Percentiles rank a stretch among this genome's conserved stretches.
phyloP scores from a whole-genome alignment of 106 monocot genomes.

The Dendrobium catenatum region DNA sequence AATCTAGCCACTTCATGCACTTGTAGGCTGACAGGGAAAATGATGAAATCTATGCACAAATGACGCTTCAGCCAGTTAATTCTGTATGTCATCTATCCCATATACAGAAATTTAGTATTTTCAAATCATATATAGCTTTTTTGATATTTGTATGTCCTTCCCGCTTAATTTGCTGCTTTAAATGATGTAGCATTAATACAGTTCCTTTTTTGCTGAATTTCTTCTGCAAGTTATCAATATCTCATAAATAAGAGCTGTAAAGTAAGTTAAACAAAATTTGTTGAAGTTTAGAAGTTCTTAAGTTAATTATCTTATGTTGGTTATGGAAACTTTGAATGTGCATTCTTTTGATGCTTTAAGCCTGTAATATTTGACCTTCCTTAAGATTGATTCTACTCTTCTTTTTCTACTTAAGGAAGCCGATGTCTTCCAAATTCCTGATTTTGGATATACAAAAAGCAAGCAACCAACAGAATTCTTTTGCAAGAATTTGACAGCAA shows the following conservation, averaged over 20 bases:
- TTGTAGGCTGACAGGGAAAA: conserved; percentile 85
- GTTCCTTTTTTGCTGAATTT: no score
- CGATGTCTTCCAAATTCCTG: conserved; percentile 63
- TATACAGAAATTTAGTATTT: background rate
- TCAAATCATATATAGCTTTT: no score
- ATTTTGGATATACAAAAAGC: conserved; percentile 60
- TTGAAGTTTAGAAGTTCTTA: background rate
- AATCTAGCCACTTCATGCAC: background rate
- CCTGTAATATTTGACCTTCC: background rate
- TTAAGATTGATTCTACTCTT: background rate
- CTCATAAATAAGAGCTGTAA: background rate
- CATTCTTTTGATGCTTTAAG: background rate
- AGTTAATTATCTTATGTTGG: background rate
- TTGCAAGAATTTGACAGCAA: conserved; percentile 92
- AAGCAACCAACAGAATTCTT: conserved; percentile 88
- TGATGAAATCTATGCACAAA: conserved; percentile 93
- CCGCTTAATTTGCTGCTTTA: background rate
- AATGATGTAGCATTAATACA: background rate
- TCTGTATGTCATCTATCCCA: conserved; percentile 43
- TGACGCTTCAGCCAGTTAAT: conserved; percentile 92
- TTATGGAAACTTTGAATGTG: background rate
- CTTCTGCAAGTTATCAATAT: background rate
- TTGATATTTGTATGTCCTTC: no score
- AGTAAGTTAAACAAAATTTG: background rate
- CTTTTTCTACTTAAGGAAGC: conserved; percentile 44